phyloP scores from a whole-genome alignment of 345 rosid species.

The Cardamine resedifolia region DNA sequence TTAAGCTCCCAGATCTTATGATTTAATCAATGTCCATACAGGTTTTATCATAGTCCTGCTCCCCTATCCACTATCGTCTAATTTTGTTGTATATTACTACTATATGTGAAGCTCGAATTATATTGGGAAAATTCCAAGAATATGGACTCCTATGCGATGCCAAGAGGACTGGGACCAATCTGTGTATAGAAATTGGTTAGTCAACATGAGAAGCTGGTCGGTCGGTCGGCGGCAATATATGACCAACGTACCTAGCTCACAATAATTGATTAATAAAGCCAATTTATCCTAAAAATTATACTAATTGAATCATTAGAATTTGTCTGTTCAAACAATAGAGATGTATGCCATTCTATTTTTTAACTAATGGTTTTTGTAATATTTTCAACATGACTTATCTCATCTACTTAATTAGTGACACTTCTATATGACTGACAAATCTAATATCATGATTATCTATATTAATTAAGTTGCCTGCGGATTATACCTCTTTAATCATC shows the following conservation, averaged over 20 bases:
- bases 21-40: neutral
- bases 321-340: neutral
- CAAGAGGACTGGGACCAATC: constrained; percentile 30
- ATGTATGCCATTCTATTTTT: neutral
- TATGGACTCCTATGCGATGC: constrained; percentile 6
- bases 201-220: constrained; percentile 36
- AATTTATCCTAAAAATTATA: neutral
- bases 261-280: neutral
- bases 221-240: constrained; percentile 30
- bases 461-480: neutral
- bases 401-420: neutral
- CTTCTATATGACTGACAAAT: neutral
- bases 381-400: neutral
- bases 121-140: neutral
- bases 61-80: neutral
- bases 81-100: neutral
- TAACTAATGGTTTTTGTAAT: neutral
- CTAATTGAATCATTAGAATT: neutral
- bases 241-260: constrained; percentile 30
- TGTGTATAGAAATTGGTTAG: constrained; percentile 16
- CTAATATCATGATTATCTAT: neutral
- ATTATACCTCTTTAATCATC: neutral
- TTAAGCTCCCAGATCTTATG: neutral
- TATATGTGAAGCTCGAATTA: constrained; percentile 4
- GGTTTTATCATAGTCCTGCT: neutral